Evolutionary conservation across 169 alveolate species (phyloP).

Genomic region (Nephromyces sp.): DNA sequence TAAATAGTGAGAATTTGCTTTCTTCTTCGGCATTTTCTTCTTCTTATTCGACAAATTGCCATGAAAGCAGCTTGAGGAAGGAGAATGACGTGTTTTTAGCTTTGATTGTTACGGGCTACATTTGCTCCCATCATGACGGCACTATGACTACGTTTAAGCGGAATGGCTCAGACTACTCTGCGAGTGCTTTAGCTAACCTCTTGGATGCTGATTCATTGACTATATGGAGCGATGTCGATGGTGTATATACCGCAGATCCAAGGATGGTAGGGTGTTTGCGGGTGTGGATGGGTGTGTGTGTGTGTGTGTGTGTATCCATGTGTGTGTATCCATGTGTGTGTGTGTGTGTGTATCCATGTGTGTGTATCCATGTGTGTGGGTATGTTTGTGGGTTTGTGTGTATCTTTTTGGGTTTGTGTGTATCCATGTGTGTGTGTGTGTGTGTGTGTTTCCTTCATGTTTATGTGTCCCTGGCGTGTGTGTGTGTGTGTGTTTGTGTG

Average conservation of each 20-base stretch:
- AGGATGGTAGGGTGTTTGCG: constrained; percentile 25
- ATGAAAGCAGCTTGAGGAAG: background rate
- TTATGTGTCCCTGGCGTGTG: too few species aligned
- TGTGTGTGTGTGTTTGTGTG: too few species aligned
- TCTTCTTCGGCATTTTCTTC: background rate
- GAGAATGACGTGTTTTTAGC: background rate
- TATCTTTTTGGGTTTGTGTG: too few species aligned
- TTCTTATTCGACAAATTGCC: background rate
- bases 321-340: constrained; percentile 2
- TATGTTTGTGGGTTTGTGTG: too few species aligned
- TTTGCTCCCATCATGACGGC: background rate
- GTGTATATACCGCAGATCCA: constrained; percentile 40
- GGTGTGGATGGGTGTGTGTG: constrained; percentile 8
- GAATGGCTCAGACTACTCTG: constrained; percentile 41
- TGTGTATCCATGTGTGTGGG: too few species aligned
- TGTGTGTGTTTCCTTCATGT: too few species aligned
- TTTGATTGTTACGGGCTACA: background rate
- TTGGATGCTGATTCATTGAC: constrained; percentile 30
- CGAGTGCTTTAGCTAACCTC: constrained; percentile 37
- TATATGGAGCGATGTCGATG: constrained; percentile 44
- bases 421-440: too few species aligned
- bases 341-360: too few species aligned
- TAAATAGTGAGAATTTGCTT: background rate
- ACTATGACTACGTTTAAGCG: constrained; percentile 35
- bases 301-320: background rate